Base-by-base conservation (phyloP, 306 rosid species). In the Coriaria nepalensis region DNA sequence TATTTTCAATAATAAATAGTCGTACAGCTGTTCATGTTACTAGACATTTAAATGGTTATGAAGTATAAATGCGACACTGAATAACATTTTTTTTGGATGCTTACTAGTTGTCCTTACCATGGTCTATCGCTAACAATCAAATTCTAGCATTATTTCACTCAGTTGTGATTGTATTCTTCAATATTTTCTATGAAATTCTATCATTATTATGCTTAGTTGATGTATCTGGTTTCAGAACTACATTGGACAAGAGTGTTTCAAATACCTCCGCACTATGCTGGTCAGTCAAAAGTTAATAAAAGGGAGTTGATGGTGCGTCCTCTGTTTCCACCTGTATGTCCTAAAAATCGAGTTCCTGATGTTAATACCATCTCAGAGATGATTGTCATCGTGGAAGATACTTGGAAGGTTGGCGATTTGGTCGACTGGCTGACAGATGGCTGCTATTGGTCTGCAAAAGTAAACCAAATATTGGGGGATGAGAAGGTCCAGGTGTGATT, bases 391-490 rank as follows among this genome's bases (percentile, higher is more conserved):
- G 62, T 68, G 52, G 46, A 53, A 45, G 68, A 71, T 38, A 45
- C 2, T 29, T 78, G 90, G 97, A 81, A 73, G 61, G 75, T 76
- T 50, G 97, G 95, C 43, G 78, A 88, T 74, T 74, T 81, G 68
- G 90, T 88, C 33, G 97, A 88, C 67, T 88, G 95, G 90, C 62
- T 46, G 59, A 12, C 42, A 11, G 93, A 81, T 60, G 74, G 59
- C 48, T 88, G 95, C 50, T 68, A 68, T 74, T 88, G 97, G 97
- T 81, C 90, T 7, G 93, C 82, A 50, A 70, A 10, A 56, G 62
- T 84, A 47, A 52, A 57, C 53, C 41, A 79, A 52, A 14, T 78
- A 50, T 52, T 70, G 65, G 78, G 73, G 55, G 57, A 64, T 55
- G 75, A 53, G 29, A 65, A 62, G 44, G 58, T 74, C 62, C 35